A percentile compares a stretch with the other conserved stretches of the same genome.
Conservation (phyloP, 768 basidiomycete genomes). For the Amylocystis lapponica region DNA sequence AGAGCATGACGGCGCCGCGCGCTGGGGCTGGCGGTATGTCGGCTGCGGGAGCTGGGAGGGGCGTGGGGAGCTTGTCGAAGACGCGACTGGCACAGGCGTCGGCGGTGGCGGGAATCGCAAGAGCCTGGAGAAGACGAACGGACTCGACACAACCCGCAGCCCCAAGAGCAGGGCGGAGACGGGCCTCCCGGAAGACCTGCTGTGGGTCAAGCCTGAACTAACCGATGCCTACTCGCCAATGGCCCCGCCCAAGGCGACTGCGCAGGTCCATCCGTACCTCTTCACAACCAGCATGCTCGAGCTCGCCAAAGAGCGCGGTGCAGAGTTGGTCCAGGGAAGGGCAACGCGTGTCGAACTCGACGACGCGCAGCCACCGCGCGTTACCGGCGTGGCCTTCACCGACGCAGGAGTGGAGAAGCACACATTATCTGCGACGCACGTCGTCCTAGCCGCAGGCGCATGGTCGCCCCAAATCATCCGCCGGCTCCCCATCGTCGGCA, state of each 20-base stretch:
- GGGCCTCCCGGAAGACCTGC: conserved; percentile 27
- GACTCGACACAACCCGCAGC: conserved; percentile 25
- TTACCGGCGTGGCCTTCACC: conserved; percentile 40
- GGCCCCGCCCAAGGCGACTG: conserved; percentile 52
- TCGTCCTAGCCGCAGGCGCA: conserved; percentile 79
- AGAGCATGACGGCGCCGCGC: conserved; percentile 56
- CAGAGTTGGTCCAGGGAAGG: conserved; percentile 39
- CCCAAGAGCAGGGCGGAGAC: conserved; percentile 6
- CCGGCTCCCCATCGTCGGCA: conserved; percentile 51
- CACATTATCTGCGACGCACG: conserved; percentile 54
- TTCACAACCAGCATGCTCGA: conserved; percentile 71
- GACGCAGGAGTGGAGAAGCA: conserved; percentile 16
- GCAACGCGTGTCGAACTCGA: conserved; percentile 42
- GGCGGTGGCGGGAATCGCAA: conserved; percentile 31
- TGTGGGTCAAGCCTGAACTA: conserved; percentile 38
- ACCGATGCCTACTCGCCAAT: conserved; percentile 59
- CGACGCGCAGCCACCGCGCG: conserved; percentile 25
- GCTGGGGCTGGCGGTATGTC: conserved; percentile 85
- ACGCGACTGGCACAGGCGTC: conserved; percentile 17
- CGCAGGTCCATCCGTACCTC: conserved; percentile 71
- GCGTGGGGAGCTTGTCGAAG: conserved; percentile 34
- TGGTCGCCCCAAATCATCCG: conserved; percentile 69
- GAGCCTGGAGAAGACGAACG: conserved; percentile 52
- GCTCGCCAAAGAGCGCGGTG: conserved; percentile 52
- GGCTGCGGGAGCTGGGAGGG: conserved; percentile 72